A percentile compares a stretch with the other conserved stretches of the same genome.
phyloP scores from a whole-genome alignment of 306 rosid genomes.

The Hippophae gyantsensis region DNA sequence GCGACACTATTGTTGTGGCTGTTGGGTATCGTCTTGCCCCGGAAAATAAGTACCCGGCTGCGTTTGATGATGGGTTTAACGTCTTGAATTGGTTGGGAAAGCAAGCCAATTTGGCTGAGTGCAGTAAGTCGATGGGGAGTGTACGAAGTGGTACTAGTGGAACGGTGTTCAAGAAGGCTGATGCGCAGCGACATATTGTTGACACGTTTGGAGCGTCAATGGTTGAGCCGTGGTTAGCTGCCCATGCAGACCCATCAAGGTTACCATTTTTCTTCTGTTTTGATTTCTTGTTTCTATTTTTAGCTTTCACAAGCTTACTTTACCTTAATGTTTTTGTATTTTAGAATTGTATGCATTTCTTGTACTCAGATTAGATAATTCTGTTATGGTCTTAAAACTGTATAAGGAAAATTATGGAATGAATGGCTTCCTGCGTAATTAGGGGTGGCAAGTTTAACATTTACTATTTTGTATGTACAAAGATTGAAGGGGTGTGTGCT shows the following conservation, averaged over 20 bases:
- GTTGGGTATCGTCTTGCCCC: constrained; percentile 88
- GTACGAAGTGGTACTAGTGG: constrained; percentile 21
- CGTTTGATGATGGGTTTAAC: constrained; percentile 81
- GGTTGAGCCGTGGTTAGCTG: constrained; percentile 96
- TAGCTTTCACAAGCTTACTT: too few species aligned
- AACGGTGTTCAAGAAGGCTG: constrained; percentile 52
- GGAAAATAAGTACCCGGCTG: constrained; percentile 80
- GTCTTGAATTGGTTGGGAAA: constrained; percentile 92
- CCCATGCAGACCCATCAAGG: constrained; percentile 91
- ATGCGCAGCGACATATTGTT: constrained; percentile 48
- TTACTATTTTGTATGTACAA: too few species aligned
- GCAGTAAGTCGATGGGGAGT: constrained; percentile 56
- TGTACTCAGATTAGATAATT: too few species aligned
- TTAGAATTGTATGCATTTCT: too few species aligned
- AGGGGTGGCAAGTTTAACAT: too few species aligned
- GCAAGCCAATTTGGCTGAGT: constrained; percentile 89
- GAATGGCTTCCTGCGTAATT: too few species aligned
- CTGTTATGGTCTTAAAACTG: too few species aligned
- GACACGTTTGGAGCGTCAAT: constrained; percentile 73
- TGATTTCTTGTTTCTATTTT: too few species aligned
- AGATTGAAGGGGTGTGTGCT: too few species aligned
- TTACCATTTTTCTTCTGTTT: constrained; percentile 16
- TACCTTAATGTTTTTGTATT: too few species aligned
- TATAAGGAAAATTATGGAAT: too few species aligned
- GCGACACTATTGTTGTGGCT: constrained; percentile 63